Evolutionary conservation across 139 green algal genomes (phyloP).

Genomic region (Coelastrella sp.): DNA sequence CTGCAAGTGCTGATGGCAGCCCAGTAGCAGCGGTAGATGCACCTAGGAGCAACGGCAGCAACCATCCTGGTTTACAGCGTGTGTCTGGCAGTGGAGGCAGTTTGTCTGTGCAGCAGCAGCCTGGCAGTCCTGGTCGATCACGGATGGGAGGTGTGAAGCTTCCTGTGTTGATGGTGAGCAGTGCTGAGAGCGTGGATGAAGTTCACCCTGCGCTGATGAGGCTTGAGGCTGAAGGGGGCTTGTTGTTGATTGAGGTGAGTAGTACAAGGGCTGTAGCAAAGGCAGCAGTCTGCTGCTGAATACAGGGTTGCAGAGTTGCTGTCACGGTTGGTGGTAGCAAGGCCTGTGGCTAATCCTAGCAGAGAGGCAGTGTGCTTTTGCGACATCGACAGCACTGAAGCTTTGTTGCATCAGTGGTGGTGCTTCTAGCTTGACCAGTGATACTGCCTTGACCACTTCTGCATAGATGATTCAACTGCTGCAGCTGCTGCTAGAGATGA

Average conservation of each 20-base stretch:
- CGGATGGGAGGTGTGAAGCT: background rate
- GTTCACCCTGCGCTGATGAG: slow-evolving; percentile 41
- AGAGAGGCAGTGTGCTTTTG: too few species aligned
- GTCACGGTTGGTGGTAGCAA: too few species aligned
- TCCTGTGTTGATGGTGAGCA: slow-evolving; percentile 44
- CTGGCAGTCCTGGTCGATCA: slow-evolving; percentile 19
- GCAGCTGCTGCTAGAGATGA: background rate
- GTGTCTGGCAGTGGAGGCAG: background rate
- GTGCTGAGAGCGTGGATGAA: slow-evolving; percentile 33
- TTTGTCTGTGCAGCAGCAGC: too few species aligned
- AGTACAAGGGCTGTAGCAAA: background rate
- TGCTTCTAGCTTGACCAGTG: too few species aligned
- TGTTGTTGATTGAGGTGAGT: slow-evolving; percentile 46
- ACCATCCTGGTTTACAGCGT: background rate
- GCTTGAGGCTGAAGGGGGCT: slow-evolving; percentile 47
- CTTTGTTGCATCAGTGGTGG: too few species aligned
- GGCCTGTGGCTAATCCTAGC: too few species aligned
- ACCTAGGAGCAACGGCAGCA: slow-evolving; percentile 1
- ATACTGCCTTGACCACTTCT: too few species aligned
- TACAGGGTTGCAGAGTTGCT: too few species aligned
- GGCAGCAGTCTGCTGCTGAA: too few species aligned
- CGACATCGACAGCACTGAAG: too few species aligned
- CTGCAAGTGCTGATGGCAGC: too few species aligned
- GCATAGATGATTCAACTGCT: too few species aligned
- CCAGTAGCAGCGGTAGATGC: background rate